Percentiles rank a stretch among this genome's conserved stretches.
phyloP scores from a whole-genome alignment of 2,329 filamentous ascomycete genomes.

The Colletotrichum echinochloae region DNA sequence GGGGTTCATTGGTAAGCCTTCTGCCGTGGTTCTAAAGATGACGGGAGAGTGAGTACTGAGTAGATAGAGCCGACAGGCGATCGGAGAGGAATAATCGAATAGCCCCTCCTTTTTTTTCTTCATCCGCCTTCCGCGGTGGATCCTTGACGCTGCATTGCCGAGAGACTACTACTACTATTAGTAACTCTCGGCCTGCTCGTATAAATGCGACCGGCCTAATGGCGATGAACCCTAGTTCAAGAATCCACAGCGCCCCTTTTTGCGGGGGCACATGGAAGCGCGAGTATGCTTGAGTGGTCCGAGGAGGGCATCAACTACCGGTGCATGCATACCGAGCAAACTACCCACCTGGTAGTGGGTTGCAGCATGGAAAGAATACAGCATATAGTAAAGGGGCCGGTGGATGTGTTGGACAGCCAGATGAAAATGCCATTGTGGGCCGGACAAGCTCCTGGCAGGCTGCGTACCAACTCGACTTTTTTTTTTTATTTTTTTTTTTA shows the following conservation, averaged over 20 bases:
- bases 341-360: background rate
- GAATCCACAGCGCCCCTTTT: constrained; percentile 11
- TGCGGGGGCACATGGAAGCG: constrained; percentile 7
- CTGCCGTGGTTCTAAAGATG: background rate
- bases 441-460: background rate
- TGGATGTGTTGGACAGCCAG: background rate
- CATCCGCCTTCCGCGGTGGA: constrained; percentile 15
- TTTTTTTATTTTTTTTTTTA: too few species aligned
- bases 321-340: too few species aligned
- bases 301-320: background rate
- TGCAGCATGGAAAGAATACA: background rate
- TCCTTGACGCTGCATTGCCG: constrained; percentile 20
- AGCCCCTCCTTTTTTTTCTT: background rate
- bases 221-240: constrained; percentile 21
- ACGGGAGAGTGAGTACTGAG: too few species aligned
- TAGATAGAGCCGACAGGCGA: background rate
- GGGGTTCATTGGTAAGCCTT: background rate
- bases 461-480: too few species aligned
- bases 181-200: constrained; percentile 22
- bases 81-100: background rate
- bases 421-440: background rate
- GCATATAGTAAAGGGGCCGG: background rate
- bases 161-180: constrained; percentile 5
- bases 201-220: too few species aligned
- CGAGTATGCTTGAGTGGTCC: background rate